A percentile compares a stretch with the other conserved stretches of the same genome.
Conservation (phyloP, 2,329 filamentous ascomycete genomes). For the Fusarium sp. region DNA sequence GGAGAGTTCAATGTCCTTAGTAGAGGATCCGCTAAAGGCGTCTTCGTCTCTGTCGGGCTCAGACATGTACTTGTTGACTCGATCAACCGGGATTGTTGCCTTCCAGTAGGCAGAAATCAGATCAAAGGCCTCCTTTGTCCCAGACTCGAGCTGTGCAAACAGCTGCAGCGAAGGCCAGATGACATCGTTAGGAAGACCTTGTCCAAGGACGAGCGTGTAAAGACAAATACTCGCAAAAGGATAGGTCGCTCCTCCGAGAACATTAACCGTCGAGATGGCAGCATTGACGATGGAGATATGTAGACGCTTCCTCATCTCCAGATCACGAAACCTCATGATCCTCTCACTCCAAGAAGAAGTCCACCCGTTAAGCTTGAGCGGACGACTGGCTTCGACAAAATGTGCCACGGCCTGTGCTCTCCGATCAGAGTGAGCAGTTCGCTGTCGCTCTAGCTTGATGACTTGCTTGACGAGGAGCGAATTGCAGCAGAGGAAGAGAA, state of each 20-base stretch:
- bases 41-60: conserved; percentile 77
- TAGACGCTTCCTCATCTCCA: conserved; percentile 51
- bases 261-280: conserved; percentile 72
- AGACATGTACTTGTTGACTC: conserved; percentile 85
- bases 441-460: conserved; percentile 71
- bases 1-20: conserved; percentile 60
- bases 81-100: conserved; percentile 79
- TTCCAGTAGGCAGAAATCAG: conserved; percentile 81
- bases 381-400: conserved; percentile 85
- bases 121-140: conserved; percentile 75
- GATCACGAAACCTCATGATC: conserved; percentile 48
- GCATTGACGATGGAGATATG: conserved; percentile 49
- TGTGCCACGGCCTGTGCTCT: conserved; percentile 83
- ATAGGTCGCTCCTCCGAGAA: conserved; percentile 75
- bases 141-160: conserved; percentile 76
- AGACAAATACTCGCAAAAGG: conserved; percentile 83
- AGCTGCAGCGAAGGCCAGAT: conserved; percentile 87
- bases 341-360: conserved; percentile 49
- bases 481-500: conserved; percentile 74
- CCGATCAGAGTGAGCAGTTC: conserved; percentile 76
- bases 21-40: conserved; percentile 48
- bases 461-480: conserved; percentile 70
- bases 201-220: conserved; percentile 75
- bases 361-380: conserved; percentile 58
- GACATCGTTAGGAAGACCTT: conserved; percentile 76